Base-by-base conservation (phyloP, 208 protist genomes). In the Leishmania gerbilli region DNA sequence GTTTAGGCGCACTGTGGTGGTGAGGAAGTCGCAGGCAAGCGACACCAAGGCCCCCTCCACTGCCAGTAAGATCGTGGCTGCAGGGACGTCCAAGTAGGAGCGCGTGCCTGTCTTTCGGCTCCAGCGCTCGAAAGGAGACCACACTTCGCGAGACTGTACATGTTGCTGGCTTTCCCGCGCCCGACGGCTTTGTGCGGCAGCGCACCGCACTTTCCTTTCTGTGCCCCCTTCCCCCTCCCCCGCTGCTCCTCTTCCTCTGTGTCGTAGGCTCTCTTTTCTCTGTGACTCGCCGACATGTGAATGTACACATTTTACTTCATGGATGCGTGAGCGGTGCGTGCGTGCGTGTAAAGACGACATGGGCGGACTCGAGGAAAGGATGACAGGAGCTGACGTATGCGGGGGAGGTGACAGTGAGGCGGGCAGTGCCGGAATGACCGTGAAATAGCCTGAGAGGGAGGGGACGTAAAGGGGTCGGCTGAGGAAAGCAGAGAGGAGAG, bases 1-100 rank as follows among this genome's bases (percentile, higher is more conserved):
- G 82, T 85, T 85, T 31, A 64, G 40, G 53, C 49, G 49, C 15
- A 55, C 77, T 19, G 24, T 74, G 21, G 47, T 53, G 13, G 53
- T 27, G 17, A 72, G 42, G 8, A 47, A 53, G 24, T 42, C 68
- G 27, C 37, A 47, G 68, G 45, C 24, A 31, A 11, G 37, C 6
- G 68, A 24, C 27, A 24, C 42, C 34, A 72, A 72, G 68, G 24
- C 42, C 24, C 19, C n/a, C 71, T 19, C 31, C 49, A 37, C 49
- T 51, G 19, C 49, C 7, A 17, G 31, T 24, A 27, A 37, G 51
- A 40, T 31, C 2, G 9, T 0, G 31, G 15, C 49, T 37, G 13
- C 31, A 76, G 15, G 31, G 71, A 3, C 42, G 45, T n/a, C 68
- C 3, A 71, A 71, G 21, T 71, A 71, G 42, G 37, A 72, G 15